Base-by-base conservation (phyloP, 345 rosid genomes). In the Hypericum perforatum region DNA sequence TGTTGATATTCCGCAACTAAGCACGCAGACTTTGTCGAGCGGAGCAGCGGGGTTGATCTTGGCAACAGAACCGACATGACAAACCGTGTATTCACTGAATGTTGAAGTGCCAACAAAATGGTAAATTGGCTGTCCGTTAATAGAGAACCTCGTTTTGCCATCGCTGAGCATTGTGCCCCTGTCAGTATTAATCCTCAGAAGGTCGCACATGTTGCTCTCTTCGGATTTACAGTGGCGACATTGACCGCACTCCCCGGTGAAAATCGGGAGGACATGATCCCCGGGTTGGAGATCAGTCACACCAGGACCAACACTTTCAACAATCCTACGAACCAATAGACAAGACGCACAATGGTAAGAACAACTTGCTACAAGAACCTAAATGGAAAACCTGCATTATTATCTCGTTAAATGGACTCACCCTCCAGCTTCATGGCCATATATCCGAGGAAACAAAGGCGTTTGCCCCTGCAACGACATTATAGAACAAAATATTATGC, bases 91-190 rank as follows among this genome's bases (percentile, higher is more conserved):
- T 54, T 86, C 85, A 8, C 91, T 86, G 16, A 86, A 86, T 3
- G 91, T 86, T 5, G 95, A 86, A 13, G 88, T 81, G 6, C 95
- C 95, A 49, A 82, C 62, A 52, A 86, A 86, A 58, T 86, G 91
- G 52, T 82, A 56, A 16, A 86, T 72, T 0, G 95, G 91, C 63
- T 82, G 68, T 45, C 95, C 95, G 0, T 76, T 65, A 45, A 77
- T 74, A 6, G 95, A 76, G 69, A 86, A 86, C 61, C 91, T 77
- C 0, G 95, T 52, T 47, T 77, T 46, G 12, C 95, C 95, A 41
- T 86, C 95, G 32, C 51, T 61, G 14, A 71, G 71, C 71, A 71
- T 71, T 7, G 57, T 65, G 8, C 75, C 71, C 4, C 71, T 37
- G 52, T 71, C 75, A 0, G 75, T 62, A 56, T 66, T 71, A 44